Evolutionary conservation across 805 yeast genomes (phyloP), one percentile per base, ranked within the genome.

Genomic region (Barnettozyma californica): DNA sequence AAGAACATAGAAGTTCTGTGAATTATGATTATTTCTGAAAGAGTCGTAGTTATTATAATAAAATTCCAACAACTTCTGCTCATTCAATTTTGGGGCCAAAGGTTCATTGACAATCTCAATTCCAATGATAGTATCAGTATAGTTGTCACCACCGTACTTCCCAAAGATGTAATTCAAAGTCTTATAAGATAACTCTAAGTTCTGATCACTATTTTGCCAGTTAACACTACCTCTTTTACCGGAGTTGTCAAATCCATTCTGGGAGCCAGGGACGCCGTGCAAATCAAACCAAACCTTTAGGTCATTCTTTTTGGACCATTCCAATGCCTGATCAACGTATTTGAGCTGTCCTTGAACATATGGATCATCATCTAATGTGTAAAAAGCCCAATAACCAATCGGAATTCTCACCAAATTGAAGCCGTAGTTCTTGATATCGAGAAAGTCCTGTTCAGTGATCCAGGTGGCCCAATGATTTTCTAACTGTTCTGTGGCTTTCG

Each of bases 181-280:
- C 14, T 75, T 66, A 46, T 74, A 63, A 2, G 89, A 78, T 33
- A 78, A 53, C 18, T 73, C 65, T 36, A 73, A 68, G 50, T 81
- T 74, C 41, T 67, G 62, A 18, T 70, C 70, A 0, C 53, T 45
- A 5, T 55, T 45, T 46, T 68, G 68, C 81, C 81, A 78, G 4
- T 66, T 66, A n/a, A 71, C 55, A 16, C 63, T 59, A 18, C 66
- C 66, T 59, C 90, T 71, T 26, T 75, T 65, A 1, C 95, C 95
- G 8, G 88, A 81, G 58, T 87, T 87, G 59, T 87, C 92, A 69
- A 87, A 87, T 13, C 95, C 95, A 63, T 87, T 87, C 60, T 87
- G 95, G 1, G 91, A 83, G 1, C 92, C 94, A 7, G 95, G 94
- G 10, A 76, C 83, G 13, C 94, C 90, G 58, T 87, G 95, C 46